Evolutionary conservation across 2,329 filamentous ascomycete species (phyloP), one percentile per base, ranked within the genome.

Genomic region (Monilinia polystroma): DNA sequence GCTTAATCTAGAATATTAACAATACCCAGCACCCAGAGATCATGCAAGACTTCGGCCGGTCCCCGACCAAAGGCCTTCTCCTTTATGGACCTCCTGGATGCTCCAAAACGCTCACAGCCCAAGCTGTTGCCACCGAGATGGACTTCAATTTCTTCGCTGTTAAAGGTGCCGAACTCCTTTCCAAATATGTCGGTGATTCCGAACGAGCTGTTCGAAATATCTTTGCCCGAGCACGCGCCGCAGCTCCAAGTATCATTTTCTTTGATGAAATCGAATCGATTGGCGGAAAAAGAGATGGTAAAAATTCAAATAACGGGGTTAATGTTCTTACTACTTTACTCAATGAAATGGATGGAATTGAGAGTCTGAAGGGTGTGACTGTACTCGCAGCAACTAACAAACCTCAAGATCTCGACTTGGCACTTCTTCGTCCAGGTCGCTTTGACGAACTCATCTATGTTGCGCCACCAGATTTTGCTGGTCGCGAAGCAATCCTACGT

Each of bases 261-360:
- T 97, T 97, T 72, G 93, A 98, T 76, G 93, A 98, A 77, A 95
- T 98, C 73, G 93, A 98, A 79, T 88, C 91, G 5, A 94, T 98
- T 70, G 83, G 78, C 59, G 77, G 74, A 52, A 75, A 80, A 52
- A 80, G 82, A 26, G 80, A 82, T 64, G 81, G 81, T 35, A 81
- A 81, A 4, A 77, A 78, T 7, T 77, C 80, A 23, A 79, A 77
- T 16, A 79, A 76, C 51, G 86, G 89, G 1, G 83, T 97, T 58
- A 95, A 97, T 75, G 91, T 96, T 55, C 85, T 97, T 18, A 93
- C 93, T 0, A 96, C 93, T 1, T 81, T 98, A 38, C 84, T 98
- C 6, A 97, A 93, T 68, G 94, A 97, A 76, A 96, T 98, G 90
- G 94, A 97, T 75, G 94, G 94, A 57, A 96, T 97, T 72, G 92